A percentile compares a stretch with the other conserved stretches of the same genome.
Conservation (phyloP, 768 basidiomycete species). For the Auriscalpium vulgare region DNA sequence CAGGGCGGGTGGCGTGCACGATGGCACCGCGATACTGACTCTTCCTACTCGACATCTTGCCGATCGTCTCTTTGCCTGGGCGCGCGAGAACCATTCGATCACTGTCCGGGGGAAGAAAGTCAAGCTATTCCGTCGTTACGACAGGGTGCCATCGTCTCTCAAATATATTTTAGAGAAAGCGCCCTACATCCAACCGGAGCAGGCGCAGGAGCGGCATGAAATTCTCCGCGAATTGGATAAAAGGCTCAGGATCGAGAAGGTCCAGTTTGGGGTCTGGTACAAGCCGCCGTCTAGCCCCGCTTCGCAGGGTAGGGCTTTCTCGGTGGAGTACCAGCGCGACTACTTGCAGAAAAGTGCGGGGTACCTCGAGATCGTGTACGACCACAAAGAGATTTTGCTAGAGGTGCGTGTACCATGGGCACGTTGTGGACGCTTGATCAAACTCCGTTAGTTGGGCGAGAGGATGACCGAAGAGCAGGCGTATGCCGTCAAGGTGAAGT, state of each 20-base stretch:
- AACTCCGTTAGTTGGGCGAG: slow-evolving; percentile 3
- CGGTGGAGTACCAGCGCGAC: slow-evolving; percentile 59
- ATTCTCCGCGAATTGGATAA: slow-evolving; percentile 38
- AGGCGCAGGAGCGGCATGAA: slow-evolving; percentile 20
- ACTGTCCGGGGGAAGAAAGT: slow-evolving; percentile 9
- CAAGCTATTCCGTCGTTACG: background rate
- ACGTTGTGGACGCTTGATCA: background rate
- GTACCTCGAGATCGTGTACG: slow-evolving; percentile 56
- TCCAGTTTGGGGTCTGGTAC: slow-evolving; percentile 65
- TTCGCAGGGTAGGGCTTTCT: slow-evolving; percentile 35
- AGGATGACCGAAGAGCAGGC: slow-evolving; percentile 6
- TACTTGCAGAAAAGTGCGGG: slow-evolving; percentile 39
- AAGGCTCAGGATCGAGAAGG: slow-evolving; percentile 44
- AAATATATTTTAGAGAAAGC: slow-evolving; percentile 23
- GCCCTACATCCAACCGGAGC: slow-evolving; percentile 23
- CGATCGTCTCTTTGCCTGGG: slow-evolving; percentile 37
- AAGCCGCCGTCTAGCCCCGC: slow-evolving; percentile 18
- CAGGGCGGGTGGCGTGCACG: slow-evolving; percentile 44
- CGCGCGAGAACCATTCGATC: slow-evolving; percentile 22
- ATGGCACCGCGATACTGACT: slow-evolving; percentile 37
- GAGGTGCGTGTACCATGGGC: slow-evolving; percentile 32
- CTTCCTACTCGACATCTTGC: slow-evolving; percentile 28
- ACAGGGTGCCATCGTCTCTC: slow-evolving; percentile 2
- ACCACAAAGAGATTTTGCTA: slow-evolving; percentile 57
- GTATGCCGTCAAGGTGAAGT: slow-evolving; percentile 5